Evolutionary conservation across 1,284 basidiomycete genomes (phyloP), one percentile per base, ranked within the genome.

Genomic region (Cutaneotrichosporon mucoides): DNA sequence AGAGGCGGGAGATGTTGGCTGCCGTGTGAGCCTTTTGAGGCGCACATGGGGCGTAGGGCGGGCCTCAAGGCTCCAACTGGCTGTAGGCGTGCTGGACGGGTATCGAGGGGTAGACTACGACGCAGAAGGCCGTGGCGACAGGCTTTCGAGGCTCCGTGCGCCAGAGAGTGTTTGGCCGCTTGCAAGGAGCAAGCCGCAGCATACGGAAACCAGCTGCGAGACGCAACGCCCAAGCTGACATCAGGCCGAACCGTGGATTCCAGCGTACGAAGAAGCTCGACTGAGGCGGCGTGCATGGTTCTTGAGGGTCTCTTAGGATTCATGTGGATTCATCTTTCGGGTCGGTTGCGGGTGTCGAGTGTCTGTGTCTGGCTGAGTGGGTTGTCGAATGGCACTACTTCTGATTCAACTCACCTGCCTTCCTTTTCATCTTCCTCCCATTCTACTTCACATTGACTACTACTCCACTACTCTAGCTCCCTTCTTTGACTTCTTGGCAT

Each of bases 261-360:
- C 54, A 55, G 53, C 45, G 61, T 35, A 62, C 61, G 35, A 62
- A 62, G 61, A 62, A 62, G 54, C 61, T 62, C 42, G 61, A 62
- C 53, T 57, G 51, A 10, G 4, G 9, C 48, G 13, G 16, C 35
- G 16, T 37, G 35, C 15, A 41, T 47, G 38, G 33, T 37, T 43
- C 34, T 24, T 42, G 36, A 9, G 24, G n/a, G 9, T 34, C 35
- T 12, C 35, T 16, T 16, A 15, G 9, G 34, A 50, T 15, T 8
- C 7, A 34, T 42, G 54, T 3, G 42, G 45, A 4, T 24, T n/a
- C 33, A 9, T 33, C 4, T 5, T 24, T 16, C n/a, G 33, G 13
- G 38, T n/a, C 9, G 33, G 16, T 13, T 13, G 34, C 3, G 24
- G 13, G 6, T 35, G 41, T 24, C 24, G 24, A 24, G 24, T 24